A percentile compares a stretch with the other conserved stretches of the same genome.
These are phyloP conservation scores for Thelonectria blattea DNA, from an alignment of 2,329 filamentous ascomycete genomes.

Conservation along the genomic window DNA sequence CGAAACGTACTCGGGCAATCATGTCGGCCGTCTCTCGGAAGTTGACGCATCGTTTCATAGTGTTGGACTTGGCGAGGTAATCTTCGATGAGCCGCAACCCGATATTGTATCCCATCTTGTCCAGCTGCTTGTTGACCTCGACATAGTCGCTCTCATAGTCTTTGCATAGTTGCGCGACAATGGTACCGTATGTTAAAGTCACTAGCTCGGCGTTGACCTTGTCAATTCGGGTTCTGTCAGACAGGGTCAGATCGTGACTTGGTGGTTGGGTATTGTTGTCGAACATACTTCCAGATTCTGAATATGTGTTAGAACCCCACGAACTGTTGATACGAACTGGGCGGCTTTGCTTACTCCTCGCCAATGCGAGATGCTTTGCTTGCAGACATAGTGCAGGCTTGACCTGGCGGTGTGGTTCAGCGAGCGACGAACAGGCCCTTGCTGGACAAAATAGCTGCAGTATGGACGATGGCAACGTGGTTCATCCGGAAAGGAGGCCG, in stretches of 20 bases:
- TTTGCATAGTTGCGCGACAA: constrained; percentile 94
- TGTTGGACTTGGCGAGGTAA: constrained; percentile 94
- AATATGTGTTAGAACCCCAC: constrained; percentile 39
- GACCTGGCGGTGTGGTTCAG: neutral
- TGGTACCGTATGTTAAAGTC: constrained; percentile 95
- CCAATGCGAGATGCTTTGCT: constrained; percentile 67
- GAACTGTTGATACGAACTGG: constrained; percentile 8
- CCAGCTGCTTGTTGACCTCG: constrained; percentile 96
- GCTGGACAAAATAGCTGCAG: neutral
- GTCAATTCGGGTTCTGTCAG: constrained; percentile 82
- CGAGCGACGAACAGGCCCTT: neutral
- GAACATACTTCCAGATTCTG: constrained; percentile 90
- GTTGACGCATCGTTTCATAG: constrained; percentile 85
- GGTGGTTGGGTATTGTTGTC: neutral
- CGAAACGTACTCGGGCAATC: constrained; percentile 77
- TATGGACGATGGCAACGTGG: neutral
- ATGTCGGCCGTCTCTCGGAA: constrained; percentile 97
- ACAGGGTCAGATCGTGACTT: constrained; percentile 16
- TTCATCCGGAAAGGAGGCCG: neutral
- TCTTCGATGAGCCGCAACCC: constrained; percentile 95
- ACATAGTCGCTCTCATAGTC: constrained; percentile 94
- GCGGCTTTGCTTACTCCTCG: constrained; percentile 60
- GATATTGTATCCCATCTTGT: constrained; percentile 99
- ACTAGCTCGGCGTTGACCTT: constrained; percentile 98
- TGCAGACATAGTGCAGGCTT: constrained; percentile 56